Evolutionary conservation across 164 flowering plant species (phyloP).

Genomic region (Liriodendron chinense): DNA sequence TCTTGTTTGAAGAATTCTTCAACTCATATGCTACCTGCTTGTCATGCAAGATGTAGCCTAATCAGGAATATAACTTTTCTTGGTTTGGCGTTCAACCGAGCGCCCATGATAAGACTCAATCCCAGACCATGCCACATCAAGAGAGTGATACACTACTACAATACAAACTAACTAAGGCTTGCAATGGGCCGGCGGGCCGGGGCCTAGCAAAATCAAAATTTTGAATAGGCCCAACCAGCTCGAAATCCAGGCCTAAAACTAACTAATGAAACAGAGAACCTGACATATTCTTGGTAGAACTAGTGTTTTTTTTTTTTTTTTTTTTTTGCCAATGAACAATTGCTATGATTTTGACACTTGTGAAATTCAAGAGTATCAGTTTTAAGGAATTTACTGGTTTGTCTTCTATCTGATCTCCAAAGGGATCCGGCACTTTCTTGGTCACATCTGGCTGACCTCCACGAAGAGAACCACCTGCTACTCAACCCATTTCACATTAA

Average conservation of each 20-base stretch:
- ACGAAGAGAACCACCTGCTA: constrained; percentile 3
- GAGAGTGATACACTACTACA: too few relatives aligned
- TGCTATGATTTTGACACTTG: background rate
- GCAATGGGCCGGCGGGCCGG: too few relatives aligned
- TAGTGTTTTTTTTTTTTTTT: too few relatives aligned
- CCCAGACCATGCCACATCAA: too few relatives aligned
- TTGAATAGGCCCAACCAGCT: too few relatives aligned
- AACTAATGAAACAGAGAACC: background rate
- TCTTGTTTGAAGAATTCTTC: constrained; percentile 45
- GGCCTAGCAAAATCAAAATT: too few relatives aligned
- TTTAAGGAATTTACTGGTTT: constrained; percentile 40
- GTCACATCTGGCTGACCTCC: constrained; percentile 6
- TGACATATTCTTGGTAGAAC: background rate
- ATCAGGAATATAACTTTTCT: constrained; percentile 2
- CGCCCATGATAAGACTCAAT: too few relatives aligned
- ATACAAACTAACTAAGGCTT: too few relatives aligned
- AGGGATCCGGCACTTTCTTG: constrained; percentile 33
- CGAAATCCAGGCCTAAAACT: too few relatives aligned
- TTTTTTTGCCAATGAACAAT: background rate
- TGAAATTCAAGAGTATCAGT: background rate
- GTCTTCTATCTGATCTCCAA: constrained; percentile 49
- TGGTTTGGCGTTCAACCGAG: background rate
- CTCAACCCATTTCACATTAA: background rate
- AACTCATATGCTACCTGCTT: constrained; percentile 58
- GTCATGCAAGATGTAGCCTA: constrained; percentile 1